phyloP scores from a whole-genome alignment of 805 yeast species.

The Pichia occidentalis region DNA sequence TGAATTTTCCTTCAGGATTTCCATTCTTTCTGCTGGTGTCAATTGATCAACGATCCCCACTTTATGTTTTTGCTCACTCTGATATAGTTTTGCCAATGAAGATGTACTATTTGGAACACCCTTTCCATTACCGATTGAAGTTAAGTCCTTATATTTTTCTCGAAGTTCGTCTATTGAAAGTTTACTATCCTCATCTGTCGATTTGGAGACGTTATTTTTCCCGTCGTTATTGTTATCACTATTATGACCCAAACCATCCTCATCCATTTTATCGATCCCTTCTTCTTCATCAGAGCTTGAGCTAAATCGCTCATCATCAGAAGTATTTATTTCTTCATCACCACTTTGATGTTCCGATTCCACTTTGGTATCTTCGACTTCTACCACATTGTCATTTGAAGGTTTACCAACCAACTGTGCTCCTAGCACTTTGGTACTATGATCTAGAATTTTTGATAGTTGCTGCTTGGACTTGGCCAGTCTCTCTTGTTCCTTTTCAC shows the following conservation, averaged over 20 bases:
- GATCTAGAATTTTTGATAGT: slow-evolving; percentile 79
- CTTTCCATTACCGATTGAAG: slow-evolving; percentile 15
- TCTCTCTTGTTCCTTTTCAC: slow-evolving; percentile 73
- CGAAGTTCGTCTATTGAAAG: slow-evolving; percentile 50
- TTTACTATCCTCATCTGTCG: slow-evolving; percentile 41
- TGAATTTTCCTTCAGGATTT: slow-evolving; percentile 16
- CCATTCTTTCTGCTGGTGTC: slow-evolving; percentile 22
- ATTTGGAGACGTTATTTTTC: slow-evolving; percentile 10
- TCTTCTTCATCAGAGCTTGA: slow-evolving; percentile 22
- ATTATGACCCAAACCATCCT: no score
- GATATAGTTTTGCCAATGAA: slow-evolving; percentile 31
- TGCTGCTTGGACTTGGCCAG: slow-evolving; percentile 81
- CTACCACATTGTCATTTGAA: slow-evolving; percentile 6
- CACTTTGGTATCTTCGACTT: slow-evolving; percentile 14
- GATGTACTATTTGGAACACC: slow-evolving; percentile 3
- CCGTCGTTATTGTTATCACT: slow-evolving; percentile 20
- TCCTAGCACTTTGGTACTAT: slow-evolving; percentile 82
- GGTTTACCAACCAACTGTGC: slow-evolving; percentile 58
- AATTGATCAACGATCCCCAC: slow-evolving; percentile 23
- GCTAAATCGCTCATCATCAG: slow-evolving; percentile 21
- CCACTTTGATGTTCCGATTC: slow-evolving; percentile 20
- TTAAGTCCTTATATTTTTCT: slow-evolving; percentile 47
- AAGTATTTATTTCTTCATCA: no score
- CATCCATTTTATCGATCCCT: no score
- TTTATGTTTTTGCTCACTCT: slow-evolving; percentile 12